Evolutionary conservation across 2,329 filamentous ascomycete genomes (phyloP).

Genomic region (Pseudogymnoascus sp.): DNA sequence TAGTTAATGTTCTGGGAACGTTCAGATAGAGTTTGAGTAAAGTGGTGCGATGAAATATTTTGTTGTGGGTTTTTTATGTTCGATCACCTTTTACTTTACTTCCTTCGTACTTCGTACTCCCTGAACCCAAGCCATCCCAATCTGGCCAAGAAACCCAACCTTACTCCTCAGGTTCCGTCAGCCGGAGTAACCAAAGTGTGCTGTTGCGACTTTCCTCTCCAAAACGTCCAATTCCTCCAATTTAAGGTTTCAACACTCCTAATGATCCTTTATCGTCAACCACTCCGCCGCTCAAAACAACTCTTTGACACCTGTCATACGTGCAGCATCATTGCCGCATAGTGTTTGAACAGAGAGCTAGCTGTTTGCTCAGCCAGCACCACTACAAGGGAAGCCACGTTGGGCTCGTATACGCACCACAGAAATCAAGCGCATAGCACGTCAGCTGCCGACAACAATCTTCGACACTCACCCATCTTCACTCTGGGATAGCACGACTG

Average conservation of each 20-base stretch:
- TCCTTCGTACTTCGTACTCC: neutral
- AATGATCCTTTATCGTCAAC: neutral
- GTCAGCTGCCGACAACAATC: neutral
- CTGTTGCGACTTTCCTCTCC: neutral
- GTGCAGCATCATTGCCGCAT: neutral
- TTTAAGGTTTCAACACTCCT: neutral
- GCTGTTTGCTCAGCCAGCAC: constrained; percentile 1
- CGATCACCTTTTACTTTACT: neutral
- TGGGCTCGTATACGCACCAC: neutral
- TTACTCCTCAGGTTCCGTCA: neutral
- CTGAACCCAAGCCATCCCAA: constrained; percentile 3
- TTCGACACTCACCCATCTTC: neutral
- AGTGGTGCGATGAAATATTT: neutral
- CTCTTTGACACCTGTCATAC: neutral
- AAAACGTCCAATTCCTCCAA: neutral
- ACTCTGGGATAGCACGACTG: constrained; percentile 6
- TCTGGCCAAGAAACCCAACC: neutral
- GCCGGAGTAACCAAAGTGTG: neutral
- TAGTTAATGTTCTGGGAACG: neutral
- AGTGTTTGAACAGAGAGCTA: constrained; percentile 1
- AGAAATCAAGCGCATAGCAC: neutral
- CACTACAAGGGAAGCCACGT: neutral
- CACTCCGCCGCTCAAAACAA: neutral
- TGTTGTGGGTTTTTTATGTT: neutral
- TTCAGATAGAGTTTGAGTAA: constrained; percentile 2